Evolutionary conservation across 306 rosid species (phyloP).

Genomic region (Quercus gilva): DNA sequence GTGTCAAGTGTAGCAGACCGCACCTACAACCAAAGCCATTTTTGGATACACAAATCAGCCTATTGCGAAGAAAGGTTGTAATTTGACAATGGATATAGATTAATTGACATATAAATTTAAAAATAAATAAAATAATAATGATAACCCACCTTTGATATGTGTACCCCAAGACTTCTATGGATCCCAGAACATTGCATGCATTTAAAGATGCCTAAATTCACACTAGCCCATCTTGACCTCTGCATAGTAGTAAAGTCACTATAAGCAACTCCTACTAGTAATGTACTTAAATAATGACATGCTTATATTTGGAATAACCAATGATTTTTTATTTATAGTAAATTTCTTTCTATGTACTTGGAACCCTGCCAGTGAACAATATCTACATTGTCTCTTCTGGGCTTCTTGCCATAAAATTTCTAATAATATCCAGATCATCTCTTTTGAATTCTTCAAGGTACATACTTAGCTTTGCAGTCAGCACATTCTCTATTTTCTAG

Average conservation of each 20-base stretch:
- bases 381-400: slow-evolving; percentile 18
- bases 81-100: not conserved
- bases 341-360: slow-evolving; percentile 17
- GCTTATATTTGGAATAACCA: slow-evolving; percentile 1
- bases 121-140: not conserved
- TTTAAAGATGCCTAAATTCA: slow-evolving; percentile 93
- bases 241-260: slow-evolving; percentile 40
- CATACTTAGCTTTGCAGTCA: slow-evolving; percentile 98
- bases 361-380: slow-evolving; percentile 8
- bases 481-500: slow-evolving; percentile 99
- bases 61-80: not conserved
- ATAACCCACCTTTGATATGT: slow-evolving; percentile 79
- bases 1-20: slow-evolving; percentile 98
- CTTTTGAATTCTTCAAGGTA: slow-evolving; percentile 28
- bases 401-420: not conserved
- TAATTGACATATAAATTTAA: not conserved
- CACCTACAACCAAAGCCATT: slow-evolving; percentile 59
- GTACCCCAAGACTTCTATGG: slow-evolving; percentile 97
- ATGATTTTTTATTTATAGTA: slow-evolving; percentile 7
- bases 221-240: slow-evolving; percentile 99
- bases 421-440: slow-evolving; percentile 14
- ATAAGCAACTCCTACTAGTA: slow-evolving; percentile 12
- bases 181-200: slow-evolving; percentile 99
- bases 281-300: slow-evolving; percentile 3
- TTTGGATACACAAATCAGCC: slow-evolving; percentile 10